phyloP scores from a whole-genome alignment of 805 yeast genomes.

The Cyberlindnera japonica region DNA sequence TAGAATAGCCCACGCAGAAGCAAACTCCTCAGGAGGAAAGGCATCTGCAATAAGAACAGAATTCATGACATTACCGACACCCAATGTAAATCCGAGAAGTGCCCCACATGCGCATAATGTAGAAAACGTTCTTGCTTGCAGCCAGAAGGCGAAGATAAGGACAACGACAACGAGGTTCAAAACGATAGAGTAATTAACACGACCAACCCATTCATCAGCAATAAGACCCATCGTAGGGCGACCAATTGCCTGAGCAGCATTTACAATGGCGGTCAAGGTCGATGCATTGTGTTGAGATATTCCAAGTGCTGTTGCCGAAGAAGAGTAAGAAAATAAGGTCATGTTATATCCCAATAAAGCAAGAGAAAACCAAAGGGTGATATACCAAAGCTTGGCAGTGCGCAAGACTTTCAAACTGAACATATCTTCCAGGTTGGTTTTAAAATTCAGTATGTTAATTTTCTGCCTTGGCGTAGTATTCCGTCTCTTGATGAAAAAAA shows the following conservation, averaged over 20 bases:
- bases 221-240: slow-evolving; percentile 45
- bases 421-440: slow-evolving; percentile 29
- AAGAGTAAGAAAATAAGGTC: slow-evolving; percentile 42
- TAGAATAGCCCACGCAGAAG: slow-evolving; percentile 38
- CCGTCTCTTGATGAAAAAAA: slow-evolving; percentile 33
- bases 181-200: slow-evolving; percentile 41
- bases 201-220: slow-evolving; percentile 42
- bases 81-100: slow-evolving; percentile 41
- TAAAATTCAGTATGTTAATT: slow-evolving; percentile 9
- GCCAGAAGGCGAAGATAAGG: slow-evolving; percentile 45
- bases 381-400: slow-evolving; percentile 30
- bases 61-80: slow-evolving; percentile 42
- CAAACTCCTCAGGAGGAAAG: slow-evolving; percentile 34
- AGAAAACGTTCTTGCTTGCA: slow-evolving; percentile 36
- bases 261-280: slow-evolving; percentile 41
- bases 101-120: slow-evolving; percentile 40
- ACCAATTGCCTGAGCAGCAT: slow-evolving; percentile 46
- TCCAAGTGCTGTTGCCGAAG: slow-evolving; percentile 48
- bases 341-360: slow-evolving; percentile 40
- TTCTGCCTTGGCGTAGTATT: slow-evolving; percentile 22
- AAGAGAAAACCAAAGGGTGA: slow-evolving; percentile 36
- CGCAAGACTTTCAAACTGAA: slow-evolving; percentile 31
- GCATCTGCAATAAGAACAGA: slow-evolving; percentile 40
- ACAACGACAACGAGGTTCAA: slow-evolving; percentile 34
- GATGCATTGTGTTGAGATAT: slow-evolving; percentile 41